Base-by-base conservation (phyloP, 2,329 filamentous ascomycete genomes). In the Geosmithia morbida region DNA sequence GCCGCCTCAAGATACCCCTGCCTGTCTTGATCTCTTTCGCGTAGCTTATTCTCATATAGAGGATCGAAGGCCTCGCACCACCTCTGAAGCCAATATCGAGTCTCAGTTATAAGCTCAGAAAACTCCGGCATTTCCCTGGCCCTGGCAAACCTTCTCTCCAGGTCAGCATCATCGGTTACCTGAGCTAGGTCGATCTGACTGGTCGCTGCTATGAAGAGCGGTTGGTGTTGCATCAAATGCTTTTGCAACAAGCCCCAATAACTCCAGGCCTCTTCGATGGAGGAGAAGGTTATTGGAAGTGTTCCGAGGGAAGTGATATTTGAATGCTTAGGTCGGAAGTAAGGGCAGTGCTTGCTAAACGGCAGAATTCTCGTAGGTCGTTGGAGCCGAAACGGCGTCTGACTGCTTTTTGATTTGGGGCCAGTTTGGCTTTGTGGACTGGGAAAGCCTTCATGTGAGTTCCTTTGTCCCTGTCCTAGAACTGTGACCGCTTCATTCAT, bases 11-110 rank as follows among this genome's bases (percentile, higher is more conserved):
- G 56, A 43, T 66, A 67, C 0, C 55, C 45, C 2, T 51, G 49
- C 4, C 48, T 46, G 20, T 61, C 48, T 1, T 51, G 46, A 8
- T 54, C 43, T 2, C 55, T 53, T 45, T 61, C 59, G 18, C 52
- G 50, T 17, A 54, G 49, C 0, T 56, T 51, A 6, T 49, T 43
- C 17, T 61, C 54, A 46, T 62, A 64, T 1, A 70, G 50, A 2
- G 64, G 62, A 20, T 60, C 56, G 49, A 64, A 69, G 0, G 66
- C 62, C 7, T 56, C 52, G 13, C 56, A 55, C 67, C 67, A 71
- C n/a, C 60, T 52, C 30, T 63, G 59, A 1, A 70, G 55, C 57
- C 64, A 67, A 33, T 60, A 57, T 17, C 66, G 54, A 13, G 64
- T 60, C 33, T 63, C 61, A 18, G 58, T 58, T 11, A 66, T 53